Base-by-base conservation (phyloP, 2,329 filamentous ascomycete genomes). In the Penicillium sp. region DNA sequence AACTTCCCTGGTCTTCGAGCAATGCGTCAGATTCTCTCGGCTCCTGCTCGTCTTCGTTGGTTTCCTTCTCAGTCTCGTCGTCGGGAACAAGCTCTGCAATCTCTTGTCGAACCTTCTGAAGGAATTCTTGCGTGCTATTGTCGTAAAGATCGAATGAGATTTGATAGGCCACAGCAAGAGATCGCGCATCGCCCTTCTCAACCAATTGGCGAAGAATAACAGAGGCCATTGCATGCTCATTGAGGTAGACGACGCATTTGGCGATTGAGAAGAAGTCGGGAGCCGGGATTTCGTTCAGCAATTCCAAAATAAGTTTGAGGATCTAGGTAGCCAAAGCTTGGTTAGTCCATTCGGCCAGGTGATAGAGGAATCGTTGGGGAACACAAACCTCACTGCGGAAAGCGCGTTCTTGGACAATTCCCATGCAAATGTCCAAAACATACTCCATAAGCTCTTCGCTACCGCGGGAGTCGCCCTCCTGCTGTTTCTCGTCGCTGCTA, bases 201-300 rank as follows among this genome's bases (percentile, higher is more conserved):
- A 97, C 87, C 19, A 99, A 82, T 63, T 90, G 87, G 47, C 84
- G 84, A 39, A 99, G 84, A 75, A 99, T 92, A 59, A 84, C 84
- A 9, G 91, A 92, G 0, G 94, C 94, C 79, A 97, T 88, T 45
- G 90, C 87, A 67, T 97, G 88, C 63, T 96, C 90, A 70, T 96
- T 89, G 16, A 99, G 83, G 67, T 97, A 97, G 35, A 99, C 93
- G 29, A 96, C 94, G 67, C 94, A 99, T 75, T 95, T 96, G 47
- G 94, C 93, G 66, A 99, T 97, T 18, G 94, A 91, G 73, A 99
- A 99, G 75, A 96, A 97, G 71, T 99, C 94, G 0, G 94, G 94
- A 56, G 84, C 90, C 2, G 91, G 89, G 52, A 96, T 94, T 55
- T 95, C 90, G 76, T 89, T 96, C 56, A 99, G 81, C n/a, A 99